phyloP scores from a whole-genome alignment of 345 rosid genomes.

The Bruguiera sexangula region DNA sequence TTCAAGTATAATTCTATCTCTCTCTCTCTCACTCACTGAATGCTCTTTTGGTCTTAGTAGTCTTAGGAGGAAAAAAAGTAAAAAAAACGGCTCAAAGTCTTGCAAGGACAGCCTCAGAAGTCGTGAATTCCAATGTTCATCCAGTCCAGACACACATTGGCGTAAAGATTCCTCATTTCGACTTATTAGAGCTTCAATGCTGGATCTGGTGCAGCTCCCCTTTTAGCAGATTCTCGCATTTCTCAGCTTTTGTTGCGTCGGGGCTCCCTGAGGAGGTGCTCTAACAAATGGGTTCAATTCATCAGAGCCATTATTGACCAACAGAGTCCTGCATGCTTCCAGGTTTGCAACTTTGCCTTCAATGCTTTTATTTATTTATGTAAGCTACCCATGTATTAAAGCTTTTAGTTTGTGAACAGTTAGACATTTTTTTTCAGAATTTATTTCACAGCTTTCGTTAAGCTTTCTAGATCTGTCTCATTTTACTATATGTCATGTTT shows the following conservation, averaged over 20 bases:
- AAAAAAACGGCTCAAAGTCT: not conserved
- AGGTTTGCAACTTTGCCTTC: not conserved
- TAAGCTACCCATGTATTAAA: not conserved
- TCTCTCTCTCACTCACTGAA: not conserved
- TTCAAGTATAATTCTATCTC: too few species aligned
- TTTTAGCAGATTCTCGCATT: not conserved
- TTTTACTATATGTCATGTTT: not conserved
- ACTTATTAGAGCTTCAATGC: constrained; percentile 5
- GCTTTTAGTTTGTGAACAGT: not conserved
- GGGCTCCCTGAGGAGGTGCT: not conserved
- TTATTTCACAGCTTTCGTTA: not conserved
- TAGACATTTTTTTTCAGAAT: too few species aligned
- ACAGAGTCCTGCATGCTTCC: constrained; percentile 1
- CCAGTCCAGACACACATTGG: not conserved
- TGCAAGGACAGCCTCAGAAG: not conserved
- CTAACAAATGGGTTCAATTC: not conserved
- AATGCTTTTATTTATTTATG: not conserved
- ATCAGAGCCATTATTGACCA: not conserved
- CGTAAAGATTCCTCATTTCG: not conserved
- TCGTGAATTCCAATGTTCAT: not conserved
- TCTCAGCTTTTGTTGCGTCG: not conserved
- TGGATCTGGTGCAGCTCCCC: constrained; percentile 1
- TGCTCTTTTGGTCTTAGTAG: not conserved
- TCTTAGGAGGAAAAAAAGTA: not conserved
- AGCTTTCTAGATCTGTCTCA: constrained; percentile 4